Conservation (phyloP, 768 basidiomycete species). For the Goffeauzyma gilvescens region DNA sequence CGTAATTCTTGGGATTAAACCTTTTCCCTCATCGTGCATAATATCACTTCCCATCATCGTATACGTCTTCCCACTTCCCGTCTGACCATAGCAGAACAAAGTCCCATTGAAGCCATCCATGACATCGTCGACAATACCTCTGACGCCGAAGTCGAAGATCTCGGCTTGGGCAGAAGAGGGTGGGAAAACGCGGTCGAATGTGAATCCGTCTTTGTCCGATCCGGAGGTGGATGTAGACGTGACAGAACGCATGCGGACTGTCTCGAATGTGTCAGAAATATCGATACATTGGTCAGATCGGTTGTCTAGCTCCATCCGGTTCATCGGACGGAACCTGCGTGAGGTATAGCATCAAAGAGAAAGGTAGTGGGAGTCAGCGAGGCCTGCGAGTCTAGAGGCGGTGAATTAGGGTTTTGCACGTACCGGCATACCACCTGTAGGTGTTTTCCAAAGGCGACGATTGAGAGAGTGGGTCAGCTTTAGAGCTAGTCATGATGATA, state of each 20-base stretch:
- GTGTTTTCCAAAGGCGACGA: neutral
- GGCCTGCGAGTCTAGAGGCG: slow-evolving; percentile 3
- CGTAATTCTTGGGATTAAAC: slow-evolving; percentile 92
- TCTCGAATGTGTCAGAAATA: slow-evolving; percentile 62
- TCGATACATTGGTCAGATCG: slow-evolving; percentile 69
- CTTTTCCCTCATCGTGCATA: slow-evolving; percentile 77
- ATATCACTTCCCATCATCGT: slow-evolving; percentile 96
- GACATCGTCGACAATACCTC: slow-evolving; percentile 93
- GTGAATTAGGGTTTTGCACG: slow-evolving; percentile 26
- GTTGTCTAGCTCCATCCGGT: slow-evolving; percentile 69
- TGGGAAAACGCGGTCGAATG: slow-evolving; percentile 89
- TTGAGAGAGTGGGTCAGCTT: slow-evolving; percentile 1
- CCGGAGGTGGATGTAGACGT: neutral
- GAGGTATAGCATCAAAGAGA: neutral
- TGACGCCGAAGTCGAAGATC: slow-evolving; percentile 96
- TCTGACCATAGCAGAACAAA: slow-evolving; percentile 42
- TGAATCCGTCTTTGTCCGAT: slow-evolving; percentile 92
- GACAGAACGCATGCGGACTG: slow-evolving; percentile 43
- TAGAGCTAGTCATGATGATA: neutral
- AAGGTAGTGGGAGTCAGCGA: slow-evolving; percentile 1
- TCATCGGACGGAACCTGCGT: slow-evolving; percentile 69
- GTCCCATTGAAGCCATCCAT: slow-evolving; percentile 98
- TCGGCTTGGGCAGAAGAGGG: slow-evolving; percentile 77
- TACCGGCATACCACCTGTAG: slow-evolving; percentile 86
- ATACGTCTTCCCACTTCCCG: slow-evolving; percentile 29